phyloP scores from a whole-genome alignment of 2,329 filamentous ascomycete species.

The Raffaelea arxii region DNA sequence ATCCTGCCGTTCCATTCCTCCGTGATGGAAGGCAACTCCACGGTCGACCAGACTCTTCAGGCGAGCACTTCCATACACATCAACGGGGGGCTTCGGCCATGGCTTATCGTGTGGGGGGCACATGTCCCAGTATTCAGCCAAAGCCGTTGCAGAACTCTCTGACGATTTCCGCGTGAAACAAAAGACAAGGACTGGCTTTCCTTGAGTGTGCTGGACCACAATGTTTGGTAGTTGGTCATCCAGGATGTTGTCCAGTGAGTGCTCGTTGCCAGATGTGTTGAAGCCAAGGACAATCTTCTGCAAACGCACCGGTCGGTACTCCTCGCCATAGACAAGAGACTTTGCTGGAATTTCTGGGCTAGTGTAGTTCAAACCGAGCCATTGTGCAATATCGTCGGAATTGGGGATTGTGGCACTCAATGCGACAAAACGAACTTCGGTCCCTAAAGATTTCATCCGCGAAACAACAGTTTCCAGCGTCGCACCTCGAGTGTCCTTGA shows the following conservation, averaged over 20 bases:
- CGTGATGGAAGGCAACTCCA: conserved; percentile 77
- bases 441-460: conserved; percentile 73
- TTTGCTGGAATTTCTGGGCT: conserved; percentile 54
- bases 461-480: conserved; percentile 78
- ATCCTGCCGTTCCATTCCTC: conserved; percentile 58
- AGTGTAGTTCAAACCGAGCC: conserved; percentile 60
- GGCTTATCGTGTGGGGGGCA: conserved; percentile 40
- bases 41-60: conserved; percentile 38
- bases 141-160: conserved; percentile 53
- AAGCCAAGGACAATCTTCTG: conserved; percentile 71
- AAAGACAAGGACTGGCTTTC: conserved; percentile 75
- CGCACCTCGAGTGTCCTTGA: conserved; percentile 70
- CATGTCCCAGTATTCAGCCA: conserved; percentile 56
- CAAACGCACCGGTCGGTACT: conserved; percentile 68
- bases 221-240: conserved; percentile 56
- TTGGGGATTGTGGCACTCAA: conserved; percentile 80
- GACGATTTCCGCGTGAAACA: conserved; percentile 69
- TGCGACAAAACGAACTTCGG: conserved; percentile 68
- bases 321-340: conserved; percentile 64
- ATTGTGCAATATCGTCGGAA: conserved; percentile 66
- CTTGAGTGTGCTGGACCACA: conserved; percentile 54
- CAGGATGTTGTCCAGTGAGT: conserved; percentile 63
- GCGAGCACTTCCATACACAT: conserved; percentile 47
- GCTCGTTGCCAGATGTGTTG: conserved; percentile 56
- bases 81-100: conserved; percentile 51